Evolutionary conservation across 139 green algal species (phyloP), one percentile per base, ranked within the genome.

Genomic region (Mesotaenium endlicherianum): DNA sequence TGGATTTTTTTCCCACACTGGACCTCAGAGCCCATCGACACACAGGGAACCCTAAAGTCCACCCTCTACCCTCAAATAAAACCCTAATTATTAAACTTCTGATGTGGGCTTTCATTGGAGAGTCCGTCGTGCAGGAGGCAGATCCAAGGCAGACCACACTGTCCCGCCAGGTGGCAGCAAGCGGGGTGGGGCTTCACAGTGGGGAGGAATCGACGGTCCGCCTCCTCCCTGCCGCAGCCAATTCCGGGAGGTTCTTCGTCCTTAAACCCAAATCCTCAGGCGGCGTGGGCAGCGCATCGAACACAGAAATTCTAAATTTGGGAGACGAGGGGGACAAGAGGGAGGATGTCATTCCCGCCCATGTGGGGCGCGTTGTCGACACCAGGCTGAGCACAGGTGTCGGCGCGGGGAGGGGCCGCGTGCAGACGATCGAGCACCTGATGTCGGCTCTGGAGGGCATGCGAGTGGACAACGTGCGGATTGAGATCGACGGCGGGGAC

Each of bases 381-480:
- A 82, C 81, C 3, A 38, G 53, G 0, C 82, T 88, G 59, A 53
- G 2, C 82, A 88, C 82, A 16, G n/a, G 6, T 6, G 30, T 88
- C 1, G 49, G 6, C 1, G 43, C 26, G 2, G 6, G 70, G 31
- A 26, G 26, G 17, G 30, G 17, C 14, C 2, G 20, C 26, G 49
- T 95, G 6, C 49, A 84, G 34, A 89, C 86, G 5, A 84, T 90
- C 4, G 91, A 97, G 90, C 70, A 91, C 43, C 80, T 98, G 88
- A 90, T 98, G 57, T 91, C 93, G 6, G 92, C 95, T 0, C 77
- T 98, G 71, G 95, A 98, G 80, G 90, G 82, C 8, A 94, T 87
- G 44, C 94, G 95, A 0, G 91, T 98, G 14, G 92, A 96, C 82
- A 97, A 98, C 82, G 93, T 92, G 6, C 85, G 94, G 84, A 94